Evolutionary conservation across 352 stramenopile genomes (phyloP).

Genomic region (Globisporangium barbulae): DNA sequence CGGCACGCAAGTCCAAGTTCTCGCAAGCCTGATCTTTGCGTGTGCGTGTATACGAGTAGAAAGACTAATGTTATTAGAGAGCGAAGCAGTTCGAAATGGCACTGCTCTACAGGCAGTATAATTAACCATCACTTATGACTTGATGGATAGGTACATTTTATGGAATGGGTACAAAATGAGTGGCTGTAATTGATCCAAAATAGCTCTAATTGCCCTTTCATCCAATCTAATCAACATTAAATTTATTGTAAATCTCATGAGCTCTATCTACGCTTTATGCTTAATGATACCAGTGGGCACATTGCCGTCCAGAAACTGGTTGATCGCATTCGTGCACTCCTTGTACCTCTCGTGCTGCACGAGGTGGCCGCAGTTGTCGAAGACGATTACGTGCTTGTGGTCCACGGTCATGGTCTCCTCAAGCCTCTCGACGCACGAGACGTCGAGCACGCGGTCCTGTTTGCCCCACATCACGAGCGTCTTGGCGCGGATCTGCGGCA

Average conservation of each 20-base stretch:
- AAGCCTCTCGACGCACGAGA: conserved; percentile 63
- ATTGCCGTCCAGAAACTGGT: conserved; percentile 41
- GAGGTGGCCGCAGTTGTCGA: conserved; percentile 66
- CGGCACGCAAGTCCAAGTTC: conserved; percentile 11
- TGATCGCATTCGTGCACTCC: conserved; percentile 58
- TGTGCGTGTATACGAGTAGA: not conserved
- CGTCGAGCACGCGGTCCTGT: conserved; percentile 62
- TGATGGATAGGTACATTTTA: not conserved
- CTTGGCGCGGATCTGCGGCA: conserved; percentile 50
- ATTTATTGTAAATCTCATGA: not conserved
- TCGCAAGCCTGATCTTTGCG: conserved; percentile 5
- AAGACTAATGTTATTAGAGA: conserved; percentile 1
- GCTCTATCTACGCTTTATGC: not conserved
- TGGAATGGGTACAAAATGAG: not conserved
- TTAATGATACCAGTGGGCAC: conserved; percentile 3
- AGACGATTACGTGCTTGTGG: conserved; percentile 37
- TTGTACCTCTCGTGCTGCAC: conserved; percentile 64
- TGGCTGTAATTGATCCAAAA: not conserved
- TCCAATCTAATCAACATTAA: not conserved
- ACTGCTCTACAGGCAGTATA: not conserved
- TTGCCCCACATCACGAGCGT: conserved; percentile 74
- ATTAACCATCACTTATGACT: not conserved
- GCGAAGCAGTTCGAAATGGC: not conserved
- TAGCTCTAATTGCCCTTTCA: not conserved
- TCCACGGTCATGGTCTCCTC: conserved; percentile 41